phyloP scores from a whole-genome alignment of 495 filamentous ascomycete species.

The Evernia prunastri region DNA sequence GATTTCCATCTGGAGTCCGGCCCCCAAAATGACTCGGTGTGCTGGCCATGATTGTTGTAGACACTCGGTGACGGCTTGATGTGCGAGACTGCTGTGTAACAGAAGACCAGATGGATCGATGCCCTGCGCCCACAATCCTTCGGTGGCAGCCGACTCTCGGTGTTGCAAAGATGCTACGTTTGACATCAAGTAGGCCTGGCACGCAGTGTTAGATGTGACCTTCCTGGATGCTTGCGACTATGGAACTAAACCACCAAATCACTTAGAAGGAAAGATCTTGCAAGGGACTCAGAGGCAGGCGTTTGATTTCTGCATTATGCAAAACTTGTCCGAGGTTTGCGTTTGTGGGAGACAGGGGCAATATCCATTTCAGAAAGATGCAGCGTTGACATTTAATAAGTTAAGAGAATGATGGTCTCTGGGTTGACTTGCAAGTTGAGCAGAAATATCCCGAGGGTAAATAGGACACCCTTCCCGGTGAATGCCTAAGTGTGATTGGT shows the following conservation, averaged over 20 bases:
- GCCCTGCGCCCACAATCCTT: too few species aligned
- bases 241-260: neutral
- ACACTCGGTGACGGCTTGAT: neutral
- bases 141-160: neutral
- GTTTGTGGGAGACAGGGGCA: slow-evolving; percentile 7
- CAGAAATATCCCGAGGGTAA: neutral
- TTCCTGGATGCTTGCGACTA: neutral
- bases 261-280: neutral
- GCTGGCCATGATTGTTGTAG: slow-evolving; percentile 12
- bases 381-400: neutral
- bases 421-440: neutral
- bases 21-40: slow-evolving; percentile 20
- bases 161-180: neutral
- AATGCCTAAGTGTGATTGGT: neutral
- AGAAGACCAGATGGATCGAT: neutral
- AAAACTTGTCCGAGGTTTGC: slow-evolving; percentile 2
- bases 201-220: neutral
- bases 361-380: slow-evolving; percentile 3
- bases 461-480: neutral
- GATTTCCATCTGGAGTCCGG: slow-evolving; percentile 19
- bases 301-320: slow-evolving; percentile 6
- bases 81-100: neutral
- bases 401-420: neutral
- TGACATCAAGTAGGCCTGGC: neutral
- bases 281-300: neutral